Evolutionary conservation across 139 green algal species (phyloP).

Genomic region (Parachlorella kessleri): DNA sequence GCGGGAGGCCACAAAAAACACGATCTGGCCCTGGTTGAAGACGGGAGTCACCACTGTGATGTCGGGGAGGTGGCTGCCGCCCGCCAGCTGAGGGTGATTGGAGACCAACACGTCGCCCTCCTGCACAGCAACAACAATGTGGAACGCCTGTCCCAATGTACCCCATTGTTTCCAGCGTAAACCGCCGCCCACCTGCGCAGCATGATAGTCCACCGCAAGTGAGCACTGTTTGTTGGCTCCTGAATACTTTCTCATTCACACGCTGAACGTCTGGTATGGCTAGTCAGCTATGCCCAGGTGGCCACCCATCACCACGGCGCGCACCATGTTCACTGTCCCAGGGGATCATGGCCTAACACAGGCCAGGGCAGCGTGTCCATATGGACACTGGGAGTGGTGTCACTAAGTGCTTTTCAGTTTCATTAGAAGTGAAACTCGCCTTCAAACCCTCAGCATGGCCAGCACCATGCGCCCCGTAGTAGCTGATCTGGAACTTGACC

Average conservation of each 20-base stretch:
- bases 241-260: no score
- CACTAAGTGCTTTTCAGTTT: no score
- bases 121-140: slow-evolving; percentile 30
- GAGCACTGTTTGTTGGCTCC: no score
- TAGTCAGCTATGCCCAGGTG: no score
- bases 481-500: slow-evolving; percentile 85
- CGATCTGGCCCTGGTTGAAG: slow-evolving; percentile 69
- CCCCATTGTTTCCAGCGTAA: neutral
- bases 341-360: no score
- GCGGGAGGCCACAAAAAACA: slow-evolving; percentile 95
- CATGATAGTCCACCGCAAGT: no score
- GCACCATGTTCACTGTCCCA: no score
- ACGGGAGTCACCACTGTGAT: slow-evolving; percentile 99
- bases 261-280: no score
- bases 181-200: neutral
- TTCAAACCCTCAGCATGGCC: slow-evolving; percentile 33
- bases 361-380: no score
- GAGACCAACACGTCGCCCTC: slow-evolving; percentile 92
- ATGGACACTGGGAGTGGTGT: no score
- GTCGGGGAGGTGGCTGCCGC: slow-evolving; percentile 96
- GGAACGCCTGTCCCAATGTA: neutral
- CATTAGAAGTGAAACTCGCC: neutral
- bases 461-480: slow-evolving; percentile 42
- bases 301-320: no score
- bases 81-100: slow-evolving; percentile 94